A percentile compares a stretch with the other conserved stretches of the same genome.
These are phyloP conservation scores for Panicum hallii DNA, from an alignment of 202 grass and related monocot genomes.

Conservation along the genomic window DNA sequence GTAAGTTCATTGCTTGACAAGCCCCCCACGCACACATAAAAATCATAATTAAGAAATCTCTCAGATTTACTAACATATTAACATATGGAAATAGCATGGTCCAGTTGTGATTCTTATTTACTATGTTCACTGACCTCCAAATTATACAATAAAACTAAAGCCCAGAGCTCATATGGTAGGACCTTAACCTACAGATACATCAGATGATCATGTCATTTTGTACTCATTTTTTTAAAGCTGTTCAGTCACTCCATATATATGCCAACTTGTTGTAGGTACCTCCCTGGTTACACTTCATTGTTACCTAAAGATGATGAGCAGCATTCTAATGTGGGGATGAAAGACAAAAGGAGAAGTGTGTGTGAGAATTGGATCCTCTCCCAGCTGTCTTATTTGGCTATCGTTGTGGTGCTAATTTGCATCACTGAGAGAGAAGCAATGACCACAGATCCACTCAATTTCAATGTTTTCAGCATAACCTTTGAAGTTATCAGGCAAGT, in stretches of 20 bases:
- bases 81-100: not conserved
- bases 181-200: not conserved
- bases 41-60: not conserved
- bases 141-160: constrained; percentile 21
- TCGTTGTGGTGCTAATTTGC: constrained; percentile 71
- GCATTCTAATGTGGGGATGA: constrained; percentile 23
- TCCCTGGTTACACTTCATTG: constrained; percentile 71
- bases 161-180: not conserved
- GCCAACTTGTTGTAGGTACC: constrained; percentile 59
- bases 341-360: constrained; percentile 40
- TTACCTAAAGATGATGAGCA: constrained; percentile 37
- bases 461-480: constrained; percentile 80
- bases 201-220: not conserved
- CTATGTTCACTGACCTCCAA: not conserved
- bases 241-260: not conserved
- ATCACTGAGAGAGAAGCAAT: constrained; percentile 62
- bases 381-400: constrained; percentile 59
- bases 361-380: constrained; percentile 63
- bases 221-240: not conserved
- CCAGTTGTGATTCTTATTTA: not conserved
- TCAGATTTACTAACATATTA: not conserved
- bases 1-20: constrained; percentile 48
- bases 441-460: constrained; percentile 67
- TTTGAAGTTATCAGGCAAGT: constrained; percentile 82
- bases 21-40: not conserved